Evolutionary conservation across 345 rosid species (phyloP), one percentile per base, ranked within the genome.

Genomic region (Acer negundo): DNA sequence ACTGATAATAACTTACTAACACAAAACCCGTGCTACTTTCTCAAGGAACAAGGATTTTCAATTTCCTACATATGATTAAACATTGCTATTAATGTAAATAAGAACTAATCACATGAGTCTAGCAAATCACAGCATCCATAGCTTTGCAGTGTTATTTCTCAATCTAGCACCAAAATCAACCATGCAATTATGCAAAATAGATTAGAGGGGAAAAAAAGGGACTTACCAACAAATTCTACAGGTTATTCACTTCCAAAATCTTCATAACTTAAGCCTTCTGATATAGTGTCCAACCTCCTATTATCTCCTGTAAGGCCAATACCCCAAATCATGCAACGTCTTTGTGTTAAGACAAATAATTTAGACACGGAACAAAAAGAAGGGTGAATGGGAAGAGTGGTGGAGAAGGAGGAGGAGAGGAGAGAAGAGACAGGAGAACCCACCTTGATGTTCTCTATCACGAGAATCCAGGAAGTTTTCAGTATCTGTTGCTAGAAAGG

Each of bases 181-280:
- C 59, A 66, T 4, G 22, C 35, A 51, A 22, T 19, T 44, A 66
- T 4, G 22, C 42, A 70, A 65, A 61, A 12, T 7, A 7, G 13
- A 3, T 24, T 5, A 55, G 4, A 10, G 2, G 20, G 58, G 19
- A 24, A 51, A 8, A 13, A 47, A 28, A 47, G 31, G 38, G 74
- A 73, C 74, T 70, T 78, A 80, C 88, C 78, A 61, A 22, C 26
- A 56, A 75, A 16, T 46, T 67, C 66, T 28, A 22, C 40, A 10
- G 46, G 74, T 81, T 90, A 93, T 80, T 90, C 91, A 82, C 91
- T 92, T 76, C 92, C 90, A 75, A 90, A 85, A 62, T 87, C 90
- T 35, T 93, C 96, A 79, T 88, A 92, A 86, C 91, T 92, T 85
- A 93, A 81, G 79, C 97, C 91, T 89, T 95, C 99, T 42, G 95